Percentiles rank a stretch among this genome's conserved stretches.
These are phyloP conservation scores for Krasilnikovozyma curviuscula DNA, from an alignment of 768 basidiomycete species.

Conservation along the genomic window DNA sequence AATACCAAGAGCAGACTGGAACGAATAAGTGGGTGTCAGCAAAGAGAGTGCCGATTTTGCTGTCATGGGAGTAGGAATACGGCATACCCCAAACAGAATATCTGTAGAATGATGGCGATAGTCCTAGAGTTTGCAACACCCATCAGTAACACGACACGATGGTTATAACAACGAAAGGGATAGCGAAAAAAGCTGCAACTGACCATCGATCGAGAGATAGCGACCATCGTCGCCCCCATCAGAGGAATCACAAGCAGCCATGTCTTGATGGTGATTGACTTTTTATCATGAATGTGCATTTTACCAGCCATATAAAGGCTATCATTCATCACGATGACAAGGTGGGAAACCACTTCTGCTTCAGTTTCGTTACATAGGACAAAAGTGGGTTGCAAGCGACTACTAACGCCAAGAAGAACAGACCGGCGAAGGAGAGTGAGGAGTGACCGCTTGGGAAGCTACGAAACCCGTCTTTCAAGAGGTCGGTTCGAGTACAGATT, in stretches of 20 bases:
- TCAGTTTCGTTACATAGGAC: neutral
- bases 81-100: too few species aligned
- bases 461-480: conserved; percentile 22
- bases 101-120: too few species aligned
- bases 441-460: conserved; percentile 23
- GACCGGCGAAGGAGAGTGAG: conserved; percentile 23
- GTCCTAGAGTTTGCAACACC: too few species aligned
- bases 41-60: too few species aligned
- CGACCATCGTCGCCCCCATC: conserved; percentile 16
- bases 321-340: neutral
- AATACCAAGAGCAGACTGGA: too few species aligned
- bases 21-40: too few species aligned
- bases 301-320: conserved; percentile 8
- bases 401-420: conserved; percentile 21
- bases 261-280: conserved; percentile 22
- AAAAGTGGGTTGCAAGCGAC: neutral
- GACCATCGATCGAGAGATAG: conserved; percentile 23
- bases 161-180: too few species aligned
- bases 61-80: too few species aligned
- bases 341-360: neutral
- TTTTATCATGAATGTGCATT: conserved; percentile 17
- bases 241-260: conserved; percentile 23
- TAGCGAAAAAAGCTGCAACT: too few species aligned
- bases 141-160: too few species aligned
- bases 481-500: conserved; percentile 19